Conservation (phyloP, 345 rosid species). For the Leavenworthia alabamica region DNA sequence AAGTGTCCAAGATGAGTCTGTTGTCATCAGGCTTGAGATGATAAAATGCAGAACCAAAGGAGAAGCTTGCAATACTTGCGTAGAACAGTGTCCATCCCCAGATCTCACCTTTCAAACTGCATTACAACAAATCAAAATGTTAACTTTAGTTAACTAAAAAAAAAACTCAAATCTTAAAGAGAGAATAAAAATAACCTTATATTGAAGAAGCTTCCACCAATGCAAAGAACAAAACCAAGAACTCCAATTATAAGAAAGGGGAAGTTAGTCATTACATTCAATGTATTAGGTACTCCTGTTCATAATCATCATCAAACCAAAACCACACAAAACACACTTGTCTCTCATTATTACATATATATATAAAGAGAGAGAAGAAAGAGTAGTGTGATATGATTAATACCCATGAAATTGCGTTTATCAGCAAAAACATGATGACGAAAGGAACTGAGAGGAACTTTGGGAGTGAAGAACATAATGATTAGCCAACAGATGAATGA, state of each 20-base stretch:
- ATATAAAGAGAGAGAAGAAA: background rate
- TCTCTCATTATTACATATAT: conserved; percentile 16
- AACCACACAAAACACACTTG: conserved; percentile 16
- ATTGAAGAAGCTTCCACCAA: conserved; percentile 59
- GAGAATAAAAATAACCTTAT: conserved; percentile 39
- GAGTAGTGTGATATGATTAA: background rate
- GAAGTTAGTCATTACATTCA: conserved; percentile 80
- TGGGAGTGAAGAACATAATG: conserved; percentile 63
- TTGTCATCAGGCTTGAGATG: conserved; percentile 76
- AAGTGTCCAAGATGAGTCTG: conserved; percentile 63
- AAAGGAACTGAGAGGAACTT: conserved; percentile 45
- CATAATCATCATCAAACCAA: too few relatives aligned
- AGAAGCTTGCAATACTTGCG: conserved; percentile 55
- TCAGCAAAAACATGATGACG: conserved; percentile 55
- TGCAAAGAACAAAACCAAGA: conserved; percentile 61
- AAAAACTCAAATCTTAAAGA: background rate
- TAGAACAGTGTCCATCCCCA: conserved; percentile 78
- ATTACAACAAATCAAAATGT: background rate
- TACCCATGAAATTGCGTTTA: conserved; percentile 83
- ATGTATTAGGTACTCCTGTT: conserved; percentile 79
- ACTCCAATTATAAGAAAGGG: conserved; percentile 79
- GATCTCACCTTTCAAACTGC: conserved; percentile 68
- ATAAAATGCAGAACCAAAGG: conserved; percentile 84
- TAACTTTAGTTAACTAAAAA: background rate
- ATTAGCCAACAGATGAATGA: conserved; percentile 52